phyloP scores from a whole-genome alignment of 169 alveolate species.

The Eimeria sp. region DNA sequence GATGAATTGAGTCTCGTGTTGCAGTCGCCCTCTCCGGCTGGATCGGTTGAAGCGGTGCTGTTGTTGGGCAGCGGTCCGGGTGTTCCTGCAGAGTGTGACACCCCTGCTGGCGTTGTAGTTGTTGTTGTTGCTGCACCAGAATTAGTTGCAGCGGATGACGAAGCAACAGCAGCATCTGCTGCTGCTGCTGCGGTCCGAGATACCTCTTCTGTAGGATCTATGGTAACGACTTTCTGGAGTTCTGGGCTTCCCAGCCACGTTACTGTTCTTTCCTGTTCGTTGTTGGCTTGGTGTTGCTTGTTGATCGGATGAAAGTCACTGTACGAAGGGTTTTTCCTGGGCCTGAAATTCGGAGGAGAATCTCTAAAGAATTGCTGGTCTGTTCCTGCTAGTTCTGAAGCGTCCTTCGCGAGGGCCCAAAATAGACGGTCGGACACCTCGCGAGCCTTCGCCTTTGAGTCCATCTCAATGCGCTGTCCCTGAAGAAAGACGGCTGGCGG shows the following conservation, averaged over 20 bases:
- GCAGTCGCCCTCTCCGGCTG: constrained; percentile 42
- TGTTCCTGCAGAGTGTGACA: background rate
- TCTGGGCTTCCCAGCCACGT: constrained; percentile 68
- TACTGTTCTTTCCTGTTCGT: constrained; percentile 37
- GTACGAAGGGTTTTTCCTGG: background rate
- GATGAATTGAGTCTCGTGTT: constrained; percentile 6
- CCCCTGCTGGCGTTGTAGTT: constrained; percentile 5
- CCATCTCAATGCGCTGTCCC: constrained; percentile 68
- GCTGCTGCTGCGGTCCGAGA: background rate
- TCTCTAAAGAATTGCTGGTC: background rate
- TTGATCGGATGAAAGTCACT: background rate
- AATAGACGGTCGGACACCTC: constrained; percentile 49
- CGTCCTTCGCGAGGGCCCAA: constrained; percentile 52
- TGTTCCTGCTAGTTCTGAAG: constrained; percentile 13
- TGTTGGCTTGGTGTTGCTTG: constrained; percentile 3
- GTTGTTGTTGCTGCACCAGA: background rate
- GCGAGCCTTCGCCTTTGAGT: constrained; percentile 65
- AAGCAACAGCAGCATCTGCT: background rate
- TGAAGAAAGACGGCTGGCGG: constrained; percentile 77
- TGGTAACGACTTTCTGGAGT: constrained; percentile 42
- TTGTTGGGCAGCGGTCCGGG: constrained; percentile 17
- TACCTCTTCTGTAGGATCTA: constrained; percentile 41
- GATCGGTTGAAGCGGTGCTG: constrained; percentile 52
- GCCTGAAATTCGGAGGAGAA: background rate
- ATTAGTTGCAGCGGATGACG: background rate